These are phyloP conservation scores for Talaromyces sp. DNA, from an alignment of 2,329 filamentous ascomycete genomes.

Conservation along the genomic window DNA sequence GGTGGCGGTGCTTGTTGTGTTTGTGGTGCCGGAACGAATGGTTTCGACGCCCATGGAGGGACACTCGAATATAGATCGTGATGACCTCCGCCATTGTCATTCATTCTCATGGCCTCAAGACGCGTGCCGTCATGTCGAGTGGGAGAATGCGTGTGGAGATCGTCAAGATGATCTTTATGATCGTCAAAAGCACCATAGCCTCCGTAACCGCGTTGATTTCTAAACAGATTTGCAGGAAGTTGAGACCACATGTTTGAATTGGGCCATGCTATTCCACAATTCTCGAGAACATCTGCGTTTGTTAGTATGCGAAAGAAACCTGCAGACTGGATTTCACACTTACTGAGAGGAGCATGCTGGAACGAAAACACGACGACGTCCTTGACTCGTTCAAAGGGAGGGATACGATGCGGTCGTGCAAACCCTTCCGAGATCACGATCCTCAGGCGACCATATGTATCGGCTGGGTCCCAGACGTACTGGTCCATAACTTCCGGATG, in stretches of 20 bases:
- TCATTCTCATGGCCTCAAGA: conserved; percentile 2
- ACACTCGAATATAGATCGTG: conserved; percentile 16
- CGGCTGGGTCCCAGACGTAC: conserved; percentile 64
- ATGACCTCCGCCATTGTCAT: conserved; percentile 16
- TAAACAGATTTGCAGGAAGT: conserved; percentile 31
- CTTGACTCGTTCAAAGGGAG: conserved; percentile 60
- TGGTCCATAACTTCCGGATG: conserved; percentile 63
- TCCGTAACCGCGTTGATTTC: conserved; percentile 22
- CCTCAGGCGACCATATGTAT: conserved; percentile 69
- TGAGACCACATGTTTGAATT: conserved; percentile 64
- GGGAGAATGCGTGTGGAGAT: conserved; percentile 61
- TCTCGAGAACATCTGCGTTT: conserved; percentile 62
- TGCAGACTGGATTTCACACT: conserved; percentile 17
- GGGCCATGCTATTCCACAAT: conserved; percentile 72
- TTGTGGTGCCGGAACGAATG: conserved; percentile 16
- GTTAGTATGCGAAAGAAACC: neutral
- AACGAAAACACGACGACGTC: conserved; percentile 76
- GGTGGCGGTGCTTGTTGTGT: neutral
- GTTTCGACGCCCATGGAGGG: conserved; percentile 24
- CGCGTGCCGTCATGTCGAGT: conserved; percentile 28
- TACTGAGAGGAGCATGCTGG: conserved; percentile 75
- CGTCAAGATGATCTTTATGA: conserved; percentile 40
- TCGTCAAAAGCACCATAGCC: conserved; percentile 18
- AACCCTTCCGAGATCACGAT: conserved; percentile 71
- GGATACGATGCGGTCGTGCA: conserved; percentile 40